A percentile compares a stretch with the other conserved stretches of the same genome.
phyloP scores from a whole-genome alignment of 2,329 filamentous ascomycete genomes.

The Claviceps maximensis region DNA sequence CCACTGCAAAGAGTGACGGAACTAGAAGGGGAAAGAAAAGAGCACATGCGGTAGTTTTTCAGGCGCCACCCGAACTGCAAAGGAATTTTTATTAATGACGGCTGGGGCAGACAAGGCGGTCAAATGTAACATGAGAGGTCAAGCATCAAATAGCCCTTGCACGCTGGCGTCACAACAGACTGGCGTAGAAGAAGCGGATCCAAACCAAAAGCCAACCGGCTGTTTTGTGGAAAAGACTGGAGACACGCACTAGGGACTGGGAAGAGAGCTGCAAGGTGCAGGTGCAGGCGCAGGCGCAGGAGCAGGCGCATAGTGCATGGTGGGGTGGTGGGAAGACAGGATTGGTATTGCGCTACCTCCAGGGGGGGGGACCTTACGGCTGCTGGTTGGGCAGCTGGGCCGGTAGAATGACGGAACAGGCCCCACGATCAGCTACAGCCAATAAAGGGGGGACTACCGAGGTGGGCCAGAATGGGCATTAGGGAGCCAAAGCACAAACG shows the following conservation, averaged over 20 bases:
- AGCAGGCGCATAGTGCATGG: too few relatives aligned
- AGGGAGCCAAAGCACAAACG: neutral
- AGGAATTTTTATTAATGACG: neutral
- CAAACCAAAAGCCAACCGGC: too few relatives aligned
- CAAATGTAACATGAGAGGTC: neutral
- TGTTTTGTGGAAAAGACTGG: too few relatives aligned
- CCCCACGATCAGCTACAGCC: neutral
- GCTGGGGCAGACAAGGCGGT: neutral
- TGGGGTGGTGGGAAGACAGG: too few relatives aligned
- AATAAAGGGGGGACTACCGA: neutral
- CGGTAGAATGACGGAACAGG: too few relatives aligned
- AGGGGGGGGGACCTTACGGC: neutral
- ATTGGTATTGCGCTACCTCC: neutral
- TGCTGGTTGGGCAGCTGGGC: neutral
- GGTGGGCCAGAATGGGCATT: neutral
- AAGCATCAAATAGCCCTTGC: neutral
- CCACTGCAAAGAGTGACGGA: neutral
- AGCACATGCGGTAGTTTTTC: neutral
- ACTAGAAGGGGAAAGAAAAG: neutral
- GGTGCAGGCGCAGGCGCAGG: too few relatives aligned
- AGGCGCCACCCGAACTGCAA: neutral
- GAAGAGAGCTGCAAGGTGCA: too few relatives aligned
- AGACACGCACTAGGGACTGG: too few relatives aligned
- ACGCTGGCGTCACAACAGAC: neutral
- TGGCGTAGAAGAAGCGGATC: too few relatives aligned